Base-by-base conservation (phyloP, 495 filamentous ascomycete genomes). In the Amphirosellinia nigrospora region DNA sequence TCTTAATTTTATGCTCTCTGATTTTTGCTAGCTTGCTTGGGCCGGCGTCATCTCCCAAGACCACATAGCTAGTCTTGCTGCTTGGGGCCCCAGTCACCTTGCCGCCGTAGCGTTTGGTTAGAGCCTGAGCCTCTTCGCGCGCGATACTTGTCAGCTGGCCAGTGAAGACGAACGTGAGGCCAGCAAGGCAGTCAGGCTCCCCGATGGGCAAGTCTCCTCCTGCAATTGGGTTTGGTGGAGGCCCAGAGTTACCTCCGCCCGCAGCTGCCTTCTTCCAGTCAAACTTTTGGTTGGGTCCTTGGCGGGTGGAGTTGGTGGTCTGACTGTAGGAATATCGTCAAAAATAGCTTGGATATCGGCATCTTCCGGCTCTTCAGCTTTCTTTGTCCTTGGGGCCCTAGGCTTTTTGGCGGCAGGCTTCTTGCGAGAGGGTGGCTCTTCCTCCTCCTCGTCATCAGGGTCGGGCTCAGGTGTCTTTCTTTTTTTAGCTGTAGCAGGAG, bases 91-190 rank as follows among this genome's bases (percentile, higher is more conserved):
- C 79, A 13, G 91, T 97, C 46, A 96, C 89, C 79, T 97, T 98
- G 71, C 96, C 96, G 50, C 96, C 96, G 79, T 97, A 93, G 66
- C 90, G 88, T 77, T 98, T 98, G 28, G 98, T 93, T 6, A 99
- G 82, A 38, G 87, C 88, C 70, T 95, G 92, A 30, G 90, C 96
- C 68, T 96, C 93, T n/a, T 94, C 92, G 64, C 96, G 89, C 32
- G 89, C 90, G 56, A 98, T 82, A 0, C 86, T 90, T 45, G 92
- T 86, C 38, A 97, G 84, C 23, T 97, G 82, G 28, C 96, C 96
- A 16, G 96, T 98, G 71, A 99, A 99, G n/a, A 99, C 96, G 74
- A 99, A 99, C 0, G 89, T 89, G 68, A 98, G 82, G n/a, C 96
- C 96, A 52, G 92, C 89, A 60, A 99, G 86, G 77, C 96, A 99